Evolutionary conservation across 768 basidiomycete genomes (phyloP).

Genomic region (Daedalea quercina): DNA sequence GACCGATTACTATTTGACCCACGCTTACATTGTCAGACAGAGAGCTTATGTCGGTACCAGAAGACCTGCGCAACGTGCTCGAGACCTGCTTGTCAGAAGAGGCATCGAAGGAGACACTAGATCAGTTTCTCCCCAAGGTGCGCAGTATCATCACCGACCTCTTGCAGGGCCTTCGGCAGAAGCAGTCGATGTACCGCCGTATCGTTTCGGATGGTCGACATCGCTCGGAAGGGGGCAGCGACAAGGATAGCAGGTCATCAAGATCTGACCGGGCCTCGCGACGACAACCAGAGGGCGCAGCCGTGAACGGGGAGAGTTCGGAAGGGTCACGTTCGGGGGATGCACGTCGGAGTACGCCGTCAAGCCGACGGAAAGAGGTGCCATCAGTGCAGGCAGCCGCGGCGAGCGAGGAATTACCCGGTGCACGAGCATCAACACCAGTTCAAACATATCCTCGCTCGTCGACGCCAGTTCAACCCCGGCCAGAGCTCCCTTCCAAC

Average conservation of each 20-base stretch:
- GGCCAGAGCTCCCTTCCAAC: constrained; percentile 4
- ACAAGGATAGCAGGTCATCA: constrained; percentile 53
- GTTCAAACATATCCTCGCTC: constrained; percentile 4
- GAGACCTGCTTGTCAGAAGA: constrained; percentile 92
- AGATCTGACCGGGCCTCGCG: constrained; percentile 27
- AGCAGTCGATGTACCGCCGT: constrained; percentile 84
- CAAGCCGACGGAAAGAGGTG: constrained; percentile 24
- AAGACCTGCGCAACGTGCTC: constrained; percentile 81
- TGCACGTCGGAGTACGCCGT: constrained; percentile 28
- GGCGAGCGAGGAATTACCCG: constrained; percentile 21
- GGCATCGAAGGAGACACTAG: constrained; percentile 77
- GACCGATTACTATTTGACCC: not conserved
- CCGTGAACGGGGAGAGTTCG: constrained; percentile 17
- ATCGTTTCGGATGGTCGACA: constrained; percentile 59
- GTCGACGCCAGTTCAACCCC: constrained; percentile 16
- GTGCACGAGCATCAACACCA: not conserved
- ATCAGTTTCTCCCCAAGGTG: constrained; percentile 84
- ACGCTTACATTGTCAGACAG: constrained; percentile 33
- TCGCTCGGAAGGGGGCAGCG: constrained; percentile 39
- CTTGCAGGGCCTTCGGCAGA: constrained; percentile 87
- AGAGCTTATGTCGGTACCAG: constrained; percentile 82
- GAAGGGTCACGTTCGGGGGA: not conserved
- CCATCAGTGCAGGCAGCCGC: constrained; percentile 2
- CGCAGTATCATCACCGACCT: constrained; percentile 88
- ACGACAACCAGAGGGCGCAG: constrained; percentile 19